Percentiles rank a stretch among this genome's conserved stretches.
Conservation (phyloP, 768 basidiomycete genomes). For the Lenzites betulinus region DNA sequence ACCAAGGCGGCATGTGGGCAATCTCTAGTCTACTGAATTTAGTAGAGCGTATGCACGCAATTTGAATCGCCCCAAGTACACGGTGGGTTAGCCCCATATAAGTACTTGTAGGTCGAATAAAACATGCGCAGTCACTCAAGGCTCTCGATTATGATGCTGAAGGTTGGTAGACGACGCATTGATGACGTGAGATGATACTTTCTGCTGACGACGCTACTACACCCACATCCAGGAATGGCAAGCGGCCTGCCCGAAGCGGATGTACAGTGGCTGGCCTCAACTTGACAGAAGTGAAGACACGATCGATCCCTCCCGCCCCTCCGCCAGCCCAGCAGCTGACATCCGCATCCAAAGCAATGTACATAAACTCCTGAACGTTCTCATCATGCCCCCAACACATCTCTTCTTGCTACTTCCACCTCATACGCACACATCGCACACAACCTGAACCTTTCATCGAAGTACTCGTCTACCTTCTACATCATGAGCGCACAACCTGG, state of each 20-base stretch:
- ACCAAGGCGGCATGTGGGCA: no score
- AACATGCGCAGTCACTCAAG: no score
- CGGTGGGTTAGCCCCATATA: no score
- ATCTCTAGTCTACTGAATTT: no score
- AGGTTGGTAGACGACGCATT: no score
- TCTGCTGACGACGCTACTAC: no score
- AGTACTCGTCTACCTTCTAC: neutral
- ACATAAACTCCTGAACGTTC: neutral
- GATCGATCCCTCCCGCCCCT: neutral
- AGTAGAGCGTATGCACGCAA: no score
- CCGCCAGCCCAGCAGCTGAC: neutral
- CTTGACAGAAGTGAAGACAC: neutral
- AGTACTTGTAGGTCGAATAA: no score
- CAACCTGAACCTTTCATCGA: neutral
- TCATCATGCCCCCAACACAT: neutral
- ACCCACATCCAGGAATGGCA: neutral
- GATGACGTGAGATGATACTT: no score
- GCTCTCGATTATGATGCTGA: no score
- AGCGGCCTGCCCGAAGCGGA: slow-evolving; percentile 1
- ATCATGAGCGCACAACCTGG: slow-evolving; percentile 6
- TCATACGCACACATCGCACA: neutral
- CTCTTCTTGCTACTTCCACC: neutral
- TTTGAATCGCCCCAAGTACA: no score
- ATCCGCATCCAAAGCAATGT: neutral
- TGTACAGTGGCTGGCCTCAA: neutral